Percentiles rank a stretch among this genome's conserved stretches.
Evolutionary conservation across 75 land plant genomes (phyloP).

Genomic region (Picea glauca): DNA sequence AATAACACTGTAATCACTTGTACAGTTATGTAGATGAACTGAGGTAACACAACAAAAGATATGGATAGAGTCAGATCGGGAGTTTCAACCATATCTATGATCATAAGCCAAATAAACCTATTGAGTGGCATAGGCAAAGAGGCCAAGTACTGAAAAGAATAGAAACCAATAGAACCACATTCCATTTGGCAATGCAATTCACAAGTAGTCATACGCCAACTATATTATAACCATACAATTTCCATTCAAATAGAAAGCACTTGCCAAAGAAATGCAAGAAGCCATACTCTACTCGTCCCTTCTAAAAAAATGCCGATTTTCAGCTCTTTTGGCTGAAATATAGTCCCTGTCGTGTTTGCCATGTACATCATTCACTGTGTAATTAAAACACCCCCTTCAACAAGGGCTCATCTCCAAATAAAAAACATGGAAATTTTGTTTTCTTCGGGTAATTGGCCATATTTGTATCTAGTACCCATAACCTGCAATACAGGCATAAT

Average conservation of each 20-base stretch:
- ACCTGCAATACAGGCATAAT: background rate
- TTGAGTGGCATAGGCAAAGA: too few relatives aligned
- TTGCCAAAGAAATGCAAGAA: background rate
- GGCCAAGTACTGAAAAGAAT: too few relatives aligned
- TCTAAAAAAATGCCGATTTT: slow-evolving; percentile 1
- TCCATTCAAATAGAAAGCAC: background rate
- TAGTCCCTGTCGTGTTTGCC: background rate
- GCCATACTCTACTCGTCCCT: background rate
- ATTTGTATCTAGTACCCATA: slow-evolving; percentile 4
- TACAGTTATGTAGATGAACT: too few relatives aligned
- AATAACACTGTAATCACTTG: too few relatives aligned
- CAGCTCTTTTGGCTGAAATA: slow-evolving; percentile 8
- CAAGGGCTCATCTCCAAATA: background rate
- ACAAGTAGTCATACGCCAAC: background rate
- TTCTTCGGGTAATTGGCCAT: background rate
- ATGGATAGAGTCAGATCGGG: too few relatives aligned
- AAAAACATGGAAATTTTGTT: too few relatives aligned
- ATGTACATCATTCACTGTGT: background rate
- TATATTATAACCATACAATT: background rate
- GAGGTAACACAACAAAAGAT: too few relatives aligned
- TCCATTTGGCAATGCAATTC: too few relatives aligned
- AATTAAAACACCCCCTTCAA: background rate
- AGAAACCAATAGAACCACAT: too few relatives aligned
- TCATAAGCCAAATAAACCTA: too few relatives aligned
- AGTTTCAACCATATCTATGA: too few relatives aligned